Percentiles rank a stretch among this genome's conserved stretches.
phyloP scores from a whole-genome alignment of 768 basidiomycete species.

The Holtermanniella nyarrowii region DNA sequence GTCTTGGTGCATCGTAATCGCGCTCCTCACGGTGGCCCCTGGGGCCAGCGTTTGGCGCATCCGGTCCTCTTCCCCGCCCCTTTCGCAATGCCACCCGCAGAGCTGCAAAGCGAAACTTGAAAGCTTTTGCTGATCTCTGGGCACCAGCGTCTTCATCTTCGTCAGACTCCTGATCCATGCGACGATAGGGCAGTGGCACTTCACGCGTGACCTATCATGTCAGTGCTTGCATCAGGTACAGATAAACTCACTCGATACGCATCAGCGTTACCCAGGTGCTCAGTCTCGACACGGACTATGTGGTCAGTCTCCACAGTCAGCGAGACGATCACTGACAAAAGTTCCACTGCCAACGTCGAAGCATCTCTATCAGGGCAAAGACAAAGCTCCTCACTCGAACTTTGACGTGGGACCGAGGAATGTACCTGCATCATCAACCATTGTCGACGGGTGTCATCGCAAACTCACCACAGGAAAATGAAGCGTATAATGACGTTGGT shows the following conservation, averaged over 20 bases:
- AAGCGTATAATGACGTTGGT: conserved; percentile 68
- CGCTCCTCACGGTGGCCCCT: conserved; percentile 20
- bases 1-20: conserved; percentile 31
- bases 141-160: conserved; percentile 29
- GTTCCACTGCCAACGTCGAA: conserved; percentile 83
- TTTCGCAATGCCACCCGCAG: neutral
- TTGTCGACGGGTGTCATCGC: neutral
- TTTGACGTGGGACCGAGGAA: conserved; percentile 48
- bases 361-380: conserved; percentile 59
- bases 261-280: conserved; percentile 82
- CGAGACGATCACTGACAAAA: conserved; percentile 52
- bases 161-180: conserved; percentile 43
- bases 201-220: conserved; percentile 56
- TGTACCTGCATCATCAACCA: conserved; percentile 44
- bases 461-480: conserved; percentile 54
- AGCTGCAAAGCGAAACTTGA: conserved; percentile 4
- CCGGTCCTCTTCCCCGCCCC: conserved; percentile 14
- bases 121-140: conserved; percentile 1
- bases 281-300: conserved; percentile 71
- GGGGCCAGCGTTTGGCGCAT: conserved; percentile 25
- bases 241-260: conserved; percentile 3
- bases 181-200: conserved; percentile 70
- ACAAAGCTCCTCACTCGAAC: conserved; percentile 57
- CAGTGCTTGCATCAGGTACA: neutral
- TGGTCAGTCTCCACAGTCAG: neutral